A percentile compares a stretch with the other conserved stretches of the same genome.
phyloP scores from a whole-genome alignment of 2,329 filamentous ascomycete species.

The Alternaria metachromatica region DNA sequence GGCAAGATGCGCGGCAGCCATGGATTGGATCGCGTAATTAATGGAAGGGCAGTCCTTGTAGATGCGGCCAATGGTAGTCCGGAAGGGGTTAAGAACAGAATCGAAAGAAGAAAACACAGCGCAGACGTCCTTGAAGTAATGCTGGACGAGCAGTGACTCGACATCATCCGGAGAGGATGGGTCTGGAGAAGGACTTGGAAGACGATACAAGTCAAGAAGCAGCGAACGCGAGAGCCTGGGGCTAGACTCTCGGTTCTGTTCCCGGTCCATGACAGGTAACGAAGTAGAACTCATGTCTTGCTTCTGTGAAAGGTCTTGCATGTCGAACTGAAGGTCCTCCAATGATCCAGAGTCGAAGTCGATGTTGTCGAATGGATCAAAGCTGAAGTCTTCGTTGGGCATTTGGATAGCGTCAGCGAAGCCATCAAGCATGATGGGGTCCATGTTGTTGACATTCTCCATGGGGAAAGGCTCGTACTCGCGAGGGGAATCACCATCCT shows the following conservation, averaged over 20 bases:
- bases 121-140: conserved; percentile 69
- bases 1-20: conserved; percentile 67
- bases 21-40: conserved; percentile 68
- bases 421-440: conserved; percentile 35
- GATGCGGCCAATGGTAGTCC: conserved; percentile 63
- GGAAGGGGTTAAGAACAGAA: conserved; percentile 66
- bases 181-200: conserved; percentile 44
- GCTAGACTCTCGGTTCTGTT: conserved; percentile 31
- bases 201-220: conserved; percentile 48
- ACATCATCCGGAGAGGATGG: conserved; percentile 52
- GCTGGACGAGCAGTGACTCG: conserved; percentile 65
- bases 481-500: conserved; percentile 32
- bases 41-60: conserved; percentile 66
- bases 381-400: conserved; percentile 32
- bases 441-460: conserved; percentile 31
- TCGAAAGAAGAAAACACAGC: conserved; percentile 70
- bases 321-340: conserved; percentile 27
- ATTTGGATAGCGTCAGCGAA: conserved; percentile 29
- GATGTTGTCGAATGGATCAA: conserved; percentile 35
- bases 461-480: conserved; percentile 35
- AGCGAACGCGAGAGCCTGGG: conserved; percentile 48
- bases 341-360: conserved; percentile 34
- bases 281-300: conserved; percentile 24
- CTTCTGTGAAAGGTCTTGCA: conserved; percentile 24
- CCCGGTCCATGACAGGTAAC: conserved; percentile 18